Percentiles rank a stretch among this genome's conserved stretches.
These are phyloP conservation scores for Pichia sp. DNA, from an alignment of 1,139 yeast species.

Conservation along the genomic window DNA sequence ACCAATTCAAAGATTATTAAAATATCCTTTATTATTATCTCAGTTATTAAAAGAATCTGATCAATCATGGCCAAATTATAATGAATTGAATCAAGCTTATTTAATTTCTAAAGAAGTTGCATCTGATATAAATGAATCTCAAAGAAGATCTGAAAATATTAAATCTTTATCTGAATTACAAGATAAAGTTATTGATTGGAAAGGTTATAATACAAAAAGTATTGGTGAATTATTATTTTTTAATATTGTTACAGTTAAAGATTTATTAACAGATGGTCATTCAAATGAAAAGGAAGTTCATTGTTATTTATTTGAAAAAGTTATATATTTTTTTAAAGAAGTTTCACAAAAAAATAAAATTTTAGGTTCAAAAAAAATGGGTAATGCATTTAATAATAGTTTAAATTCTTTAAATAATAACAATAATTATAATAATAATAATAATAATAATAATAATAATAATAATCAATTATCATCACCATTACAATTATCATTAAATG, in stretches of 20 bases:
- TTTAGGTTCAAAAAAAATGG: slow-evolving; percentile 39
- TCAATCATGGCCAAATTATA: slow-evolving; percentile 48
- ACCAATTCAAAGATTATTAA: slow-evolving; percentile 92
- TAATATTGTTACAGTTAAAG: slow-evolving; percentile 71
- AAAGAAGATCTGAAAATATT: slow-evolving; percentile 83
- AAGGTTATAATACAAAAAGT: slow-evolving; percentile 77
- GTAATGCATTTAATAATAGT: slow-evolving; percentile 26
- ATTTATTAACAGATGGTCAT: slow-evolving; percentile 36
- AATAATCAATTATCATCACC: not conserved
- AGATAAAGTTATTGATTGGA: slow-evolving; percentile 82
- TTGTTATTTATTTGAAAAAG: slow-evolving; percentile 82
- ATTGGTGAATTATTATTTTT: slow-evolving; percentile 83
- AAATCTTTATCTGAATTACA: slow-evolving; percentile 62
- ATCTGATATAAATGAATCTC: slow-evolving; percentile 87
- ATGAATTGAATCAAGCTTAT: slow-evolving; percentile 65
- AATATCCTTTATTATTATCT: slow-evolving; percentile 77
- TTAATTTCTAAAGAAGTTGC: slow-evolving; percentile 70
- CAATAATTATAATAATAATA: not conserved
- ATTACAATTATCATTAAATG: slow-evolving; percentile 24
- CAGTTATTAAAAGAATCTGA: slow-evolving; percentile 68
- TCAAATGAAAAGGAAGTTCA: slow-evolving; percentile 85
- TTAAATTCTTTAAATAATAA: not conserved
- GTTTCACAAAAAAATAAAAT: slow-evolving; percentile 27
- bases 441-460: not conserved
- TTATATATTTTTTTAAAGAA: slow-evolving; percentile 61